phyloP scores from a whole-genome alignment of 2,329 filamentous ascomycete species.

The Stemphylium lycopersici region DNA sequence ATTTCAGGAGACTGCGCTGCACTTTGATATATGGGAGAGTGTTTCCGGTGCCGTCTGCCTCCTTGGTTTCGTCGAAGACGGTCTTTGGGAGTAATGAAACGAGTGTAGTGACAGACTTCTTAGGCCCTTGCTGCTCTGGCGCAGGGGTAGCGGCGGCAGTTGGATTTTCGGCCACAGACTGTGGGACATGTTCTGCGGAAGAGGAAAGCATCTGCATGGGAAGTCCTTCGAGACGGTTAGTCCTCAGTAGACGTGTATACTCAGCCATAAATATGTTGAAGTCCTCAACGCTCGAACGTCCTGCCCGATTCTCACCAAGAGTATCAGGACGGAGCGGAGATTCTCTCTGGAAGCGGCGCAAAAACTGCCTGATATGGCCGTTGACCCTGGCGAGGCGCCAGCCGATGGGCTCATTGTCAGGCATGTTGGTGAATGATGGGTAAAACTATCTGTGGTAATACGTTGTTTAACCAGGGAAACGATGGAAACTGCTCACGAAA shows the following conservation, averaged over 20 bases:
- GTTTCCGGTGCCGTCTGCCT: constrained; percentile 14
- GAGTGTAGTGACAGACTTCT: constrained; percentile 14
- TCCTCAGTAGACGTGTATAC: too few relatives aligned
- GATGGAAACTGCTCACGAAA: neutral
- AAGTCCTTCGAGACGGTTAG: too few relatives aligned
- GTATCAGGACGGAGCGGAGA: neutral
- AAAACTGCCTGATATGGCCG: neutral
- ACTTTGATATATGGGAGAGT: constrained; percentile 24
- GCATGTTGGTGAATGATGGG: constrained; percentile 15
- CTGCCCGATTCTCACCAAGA: neutral
- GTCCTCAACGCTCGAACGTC: neutral
- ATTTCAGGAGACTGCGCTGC: constrained; percentile 23
- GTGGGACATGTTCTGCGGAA: neutral
- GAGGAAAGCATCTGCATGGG: too few relatives aligned
- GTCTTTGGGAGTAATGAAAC: constrained; percentile 16
- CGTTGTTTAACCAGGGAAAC: constrained; percentile 8
- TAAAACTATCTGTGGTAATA: constrained; percentile 3
- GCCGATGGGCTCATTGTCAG: neutral
- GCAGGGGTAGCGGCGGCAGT: neutral
- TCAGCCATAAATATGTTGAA: too few relatives aligned
- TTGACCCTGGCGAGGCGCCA: neutral
- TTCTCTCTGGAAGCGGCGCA: neutral
- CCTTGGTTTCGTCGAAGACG: constrained; percentile 24
- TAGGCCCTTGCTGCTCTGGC: neutral
- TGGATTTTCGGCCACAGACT: neutral